These are phyloP conservation scores for Colletotrichum neosansevieriae DNA, from an alignment of 2,329 filamentous ascomycete species.

Conservation along the genomic window DNA sequence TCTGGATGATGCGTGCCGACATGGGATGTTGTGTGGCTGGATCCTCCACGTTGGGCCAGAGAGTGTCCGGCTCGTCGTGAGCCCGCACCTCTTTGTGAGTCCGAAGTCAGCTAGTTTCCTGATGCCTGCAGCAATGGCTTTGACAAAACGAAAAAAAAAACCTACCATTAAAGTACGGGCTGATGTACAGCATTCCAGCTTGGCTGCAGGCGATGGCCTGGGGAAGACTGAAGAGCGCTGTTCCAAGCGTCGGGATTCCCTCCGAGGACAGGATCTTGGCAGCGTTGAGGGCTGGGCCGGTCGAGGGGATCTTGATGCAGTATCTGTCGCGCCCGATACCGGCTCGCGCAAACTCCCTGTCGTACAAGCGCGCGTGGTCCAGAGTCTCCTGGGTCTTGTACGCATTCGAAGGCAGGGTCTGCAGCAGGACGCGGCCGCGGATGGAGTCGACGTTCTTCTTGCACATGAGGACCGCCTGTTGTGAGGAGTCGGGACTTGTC, in stretches of 20 bases:
- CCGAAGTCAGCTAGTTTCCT: conserved; percentile 1
- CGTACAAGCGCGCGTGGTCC: conserved; percentile 60
- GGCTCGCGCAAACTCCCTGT: conserved; percentile 57
- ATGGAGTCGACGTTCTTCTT: conserved; percentile 60
- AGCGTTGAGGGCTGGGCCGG: conserved; percentile 60
- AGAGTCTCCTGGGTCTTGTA: conserved; percentile 59
- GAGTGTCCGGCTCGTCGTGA: conserved; percentile 52
- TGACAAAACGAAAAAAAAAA: background rate
- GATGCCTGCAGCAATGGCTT: background rate
- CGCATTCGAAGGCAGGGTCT: conserved; percentile 59
- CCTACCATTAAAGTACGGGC: conserved; percentile 62
- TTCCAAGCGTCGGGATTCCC: conserved; percentile 61
- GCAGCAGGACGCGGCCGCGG: conserved; percentile 61
- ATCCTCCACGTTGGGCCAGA: conserved; percentile 62
- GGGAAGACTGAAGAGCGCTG: conserved; percentile 58
- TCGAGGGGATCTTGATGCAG: conserved; percentile 65
- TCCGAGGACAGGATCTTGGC: conserved; percentile 56
- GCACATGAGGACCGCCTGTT: conserved; percentile 59
- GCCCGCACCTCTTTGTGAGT: conserved; percentile 55
- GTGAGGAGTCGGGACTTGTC: background rate
- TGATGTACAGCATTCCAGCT: conserved; percentile 60
- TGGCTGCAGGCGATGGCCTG: conserved; percentile 64
- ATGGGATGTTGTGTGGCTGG: conserved; percentile 61
- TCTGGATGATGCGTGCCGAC: conserved; percentile 60
- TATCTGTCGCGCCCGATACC: conserved; percentile 60